Evolutionary conservation across 805 yeast genomes (phyloP), one percentile per base, ranked within the genome.

Genomic region (Candida broadrunensis): DNA sequence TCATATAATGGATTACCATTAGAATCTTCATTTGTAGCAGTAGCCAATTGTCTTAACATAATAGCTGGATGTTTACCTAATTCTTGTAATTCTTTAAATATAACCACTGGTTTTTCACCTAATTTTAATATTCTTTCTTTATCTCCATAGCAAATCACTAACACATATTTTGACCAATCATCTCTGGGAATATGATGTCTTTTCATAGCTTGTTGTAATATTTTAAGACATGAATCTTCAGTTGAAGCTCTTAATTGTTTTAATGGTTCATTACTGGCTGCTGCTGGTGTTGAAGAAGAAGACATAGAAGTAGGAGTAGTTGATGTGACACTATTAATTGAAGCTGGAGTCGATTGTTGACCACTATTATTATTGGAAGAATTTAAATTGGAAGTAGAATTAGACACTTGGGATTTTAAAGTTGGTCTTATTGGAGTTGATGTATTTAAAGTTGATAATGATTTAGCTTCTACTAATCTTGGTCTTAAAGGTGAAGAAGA

Each of bases 131-230:
- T 79, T 21, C 97, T 69, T 56, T 91, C 97, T 54, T 85, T 85
- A 58, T 89, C 96, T 18, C 93, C 96, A 56, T 88, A 89, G 56
- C 95, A 85, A 13, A 91, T 85, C 14, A 90, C 89, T 38, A 91
- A 67, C 2, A 90, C 96, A 57, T 89, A 91, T 53, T 88, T 85
- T 38, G 85, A 75, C 90, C 96, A 86, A 55, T 88, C 96, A 38
- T 79, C 83, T 24, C 80, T 77, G 35, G 80, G 81, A 36, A 91
- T 73, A 44, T 81, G 82, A 63, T 90, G 95, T 45, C 95, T 75
- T 50, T 83, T 80, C 85, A 88, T 83, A 4, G 96, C 97, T 26
- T 85, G 88, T 54, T 87, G 95, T 35, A 93, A 66, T 17, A 91
- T 84, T 58, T 86, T 86, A 51, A 85, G 81, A 58, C 97, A 89